Evolutionary conservation across 371 early-diverging fungal genomes (phyloP).

Genomic region (Haplosporangium sp.): DNA sequence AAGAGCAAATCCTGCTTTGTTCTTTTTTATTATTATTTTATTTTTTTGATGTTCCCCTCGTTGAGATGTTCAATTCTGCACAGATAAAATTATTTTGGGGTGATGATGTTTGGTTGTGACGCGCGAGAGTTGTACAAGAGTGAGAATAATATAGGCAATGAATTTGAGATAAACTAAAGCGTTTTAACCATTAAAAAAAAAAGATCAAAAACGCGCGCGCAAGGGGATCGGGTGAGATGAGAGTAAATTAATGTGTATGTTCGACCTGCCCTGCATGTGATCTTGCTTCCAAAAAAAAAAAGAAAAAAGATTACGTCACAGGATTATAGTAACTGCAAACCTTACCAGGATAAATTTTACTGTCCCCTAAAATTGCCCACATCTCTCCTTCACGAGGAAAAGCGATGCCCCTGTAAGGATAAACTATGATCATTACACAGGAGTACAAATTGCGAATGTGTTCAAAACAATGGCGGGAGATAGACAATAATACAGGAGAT

Average conservation of each 20-base stretch:
- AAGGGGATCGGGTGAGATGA: background rate
- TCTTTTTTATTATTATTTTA: background rate
- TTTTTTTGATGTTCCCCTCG: background rate
- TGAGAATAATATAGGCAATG: background rate
- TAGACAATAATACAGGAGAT: background rate
- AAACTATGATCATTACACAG: background rate
- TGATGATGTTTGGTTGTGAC: background rate
- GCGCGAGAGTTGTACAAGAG: background rate
- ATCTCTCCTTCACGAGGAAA: too few species aligned
- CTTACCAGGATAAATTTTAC: background rate
- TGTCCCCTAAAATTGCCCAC: too few species aligned
- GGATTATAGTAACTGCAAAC: background rate
- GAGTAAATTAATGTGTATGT: background rate
- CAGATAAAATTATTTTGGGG: background rate
- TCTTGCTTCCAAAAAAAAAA: background rate
- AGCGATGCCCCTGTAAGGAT: background rate
- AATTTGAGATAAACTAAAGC: background rate
- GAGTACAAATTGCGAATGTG: background rate
- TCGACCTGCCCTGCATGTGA: too few species aligned
- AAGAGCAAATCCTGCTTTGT: background rate
- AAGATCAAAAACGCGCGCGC: background rate
- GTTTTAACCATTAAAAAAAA: background rate
- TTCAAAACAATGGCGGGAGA: background rate
- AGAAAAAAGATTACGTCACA: background rate
- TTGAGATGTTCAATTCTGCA: conserved; percentile 1